A percentile compares a stretch with the other conserved stretches of the same genome.
Conservation (phyloP, 371 early-diverging fungal genomes). For the Vairimorpha necatrix region DNA sequence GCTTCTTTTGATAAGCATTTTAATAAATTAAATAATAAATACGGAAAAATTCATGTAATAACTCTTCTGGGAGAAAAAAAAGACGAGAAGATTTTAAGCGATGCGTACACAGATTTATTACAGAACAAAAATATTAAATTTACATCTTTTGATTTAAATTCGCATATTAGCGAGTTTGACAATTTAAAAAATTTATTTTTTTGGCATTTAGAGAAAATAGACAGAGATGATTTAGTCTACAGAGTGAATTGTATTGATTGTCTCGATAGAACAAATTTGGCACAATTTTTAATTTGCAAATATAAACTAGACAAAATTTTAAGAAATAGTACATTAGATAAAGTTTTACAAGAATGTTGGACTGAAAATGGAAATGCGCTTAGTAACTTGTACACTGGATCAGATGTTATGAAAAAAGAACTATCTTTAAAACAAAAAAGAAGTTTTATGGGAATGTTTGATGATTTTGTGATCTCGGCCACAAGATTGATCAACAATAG, state of each 20-base stretch:
- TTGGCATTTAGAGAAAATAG: slow-evolving; percentile 21
- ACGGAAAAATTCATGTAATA: slow-evolving; percentile 71
- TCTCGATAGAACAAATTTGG: slow-evolving; percentile 59
- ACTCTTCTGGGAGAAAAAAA: slow-evolving; percentile 73
- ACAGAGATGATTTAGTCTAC: slow-evolving; percentile 20
- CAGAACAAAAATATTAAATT: slow-evolving; percentile 34
- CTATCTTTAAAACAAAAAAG: slow-evolving; percentile 43
- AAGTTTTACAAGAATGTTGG: slow-evolving; percentile 37
- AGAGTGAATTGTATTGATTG: slow-evolving; percentile 61
- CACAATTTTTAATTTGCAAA: slow-evolving; percentile 53
- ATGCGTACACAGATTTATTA: slow-evolving; percentile 31
- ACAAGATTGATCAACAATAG: slow-evolving; percentile 55
- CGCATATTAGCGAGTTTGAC: slow-evolving; percentile 38
- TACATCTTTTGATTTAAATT: slow-evolving; percentile 50
- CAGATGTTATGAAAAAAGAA: slow-evolving; percentile 55
- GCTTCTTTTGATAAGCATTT: slow-evolving; percentile 76
- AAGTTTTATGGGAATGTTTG: slow-evolving; percentile 41
- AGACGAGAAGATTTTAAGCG: slow-evolving; percentile 42
- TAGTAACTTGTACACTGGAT: slow-evolving; percentile 54
- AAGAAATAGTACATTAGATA: slow-evolving; percentile 14
- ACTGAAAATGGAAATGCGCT: slow-evolving; percentile 56
- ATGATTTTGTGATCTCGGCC: slow-evolving; percentile 53
- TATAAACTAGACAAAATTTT: slow-evolving; percentile 29
- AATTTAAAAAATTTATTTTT: slow-evolving; percentile 41
- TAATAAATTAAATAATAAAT: slow-evolving; percentile 70